Evolutionary conservation across 139 green algal genomes (phyloP).

Genomic region (Coccomyxa sp.): DNA sequence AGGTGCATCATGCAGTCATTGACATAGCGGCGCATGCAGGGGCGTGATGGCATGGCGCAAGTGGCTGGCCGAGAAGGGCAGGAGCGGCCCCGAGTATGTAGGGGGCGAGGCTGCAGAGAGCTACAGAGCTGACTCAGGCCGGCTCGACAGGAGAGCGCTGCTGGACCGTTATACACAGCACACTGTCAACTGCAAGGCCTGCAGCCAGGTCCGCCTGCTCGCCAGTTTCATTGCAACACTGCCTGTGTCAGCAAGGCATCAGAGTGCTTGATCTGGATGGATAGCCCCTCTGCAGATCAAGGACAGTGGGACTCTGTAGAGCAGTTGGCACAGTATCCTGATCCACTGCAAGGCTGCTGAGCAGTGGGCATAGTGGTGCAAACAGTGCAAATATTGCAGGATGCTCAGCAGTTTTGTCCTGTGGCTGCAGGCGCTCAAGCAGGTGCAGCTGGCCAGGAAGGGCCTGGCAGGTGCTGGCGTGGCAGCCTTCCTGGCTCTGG

Average conservation of each 20-base stretch:
- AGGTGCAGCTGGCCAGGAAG: not conserved
- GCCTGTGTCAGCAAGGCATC: not conserved
- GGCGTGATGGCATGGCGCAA: constrained; percentile 2
- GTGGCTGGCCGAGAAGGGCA: constrained; percentile 8
- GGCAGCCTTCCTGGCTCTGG: not conserved
- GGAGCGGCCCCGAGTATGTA: constrained; percentile 3
- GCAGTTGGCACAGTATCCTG: not conserved
- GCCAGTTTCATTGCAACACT: not conserved
- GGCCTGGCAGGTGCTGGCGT: not conserved
- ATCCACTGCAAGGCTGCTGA: not conserved
- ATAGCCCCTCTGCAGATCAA: not conserved
- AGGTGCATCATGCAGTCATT: too few relatives aligned
- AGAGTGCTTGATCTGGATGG: not conserved
- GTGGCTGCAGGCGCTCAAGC: not conserved
- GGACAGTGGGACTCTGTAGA: not conserved
- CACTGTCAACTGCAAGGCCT: constrained; percentile 5
- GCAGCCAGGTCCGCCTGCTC: not conserved
- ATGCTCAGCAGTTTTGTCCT: too few relatives aligned
- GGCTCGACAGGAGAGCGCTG: not conserved
- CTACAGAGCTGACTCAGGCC: not conserved
- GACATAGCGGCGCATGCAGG: too few relatives aligned
- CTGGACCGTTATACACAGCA: constrained; percentile 8
- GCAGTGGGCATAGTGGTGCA: not conserved
- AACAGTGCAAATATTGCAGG: not conserved
- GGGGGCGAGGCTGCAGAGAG: not conserved